Base-by-base conservation (phyloP, 2,329 filamentous ascomycete species). In the Diaporthe ampelina region DNA sequence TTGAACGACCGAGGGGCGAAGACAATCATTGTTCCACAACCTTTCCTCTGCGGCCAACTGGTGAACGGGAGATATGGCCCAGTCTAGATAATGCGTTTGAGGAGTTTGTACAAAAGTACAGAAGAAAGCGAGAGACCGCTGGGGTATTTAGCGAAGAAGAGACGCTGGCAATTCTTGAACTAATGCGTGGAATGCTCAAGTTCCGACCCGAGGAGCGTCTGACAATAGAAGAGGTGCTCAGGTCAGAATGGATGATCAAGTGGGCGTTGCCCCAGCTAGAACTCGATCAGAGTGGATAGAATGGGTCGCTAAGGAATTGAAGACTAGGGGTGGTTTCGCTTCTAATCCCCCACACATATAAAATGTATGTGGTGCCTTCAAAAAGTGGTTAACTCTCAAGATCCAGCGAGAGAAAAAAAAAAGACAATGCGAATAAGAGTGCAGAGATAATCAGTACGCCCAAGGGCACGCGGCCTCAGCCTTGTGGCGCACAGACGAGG, bases 231-330 rank as follows among this genome's bases (percentile, higher is more conserved):
- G 77, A 81, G 56, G 79, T 84, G 2, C 72, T 83, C 17, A 67
- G 69, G 70, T 83, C 80, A 0, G 78, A 82, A 37, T 83, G 81
- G 81, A 82, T 83, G 78, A 75, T 78, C 0, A 82, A 80, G 50
- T 83, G 81, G 81, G 79, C 61, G n/a, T 74, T 79, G 48, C 79
- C 79, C 59, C 76, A 79, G 57, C 76, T 57, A 4, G 57, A 76
- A 32, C 13, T 43, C 13, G 40, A 43, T 43, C 17, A 17, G 5
- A 43, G 11, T 37, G 35, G 35, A 11, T 15, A 13, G 15, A 17
- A 15, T 43, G 40, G 40, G 40, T 1, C 19, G 15, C 40, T 13
- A 43, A 43, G 15, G 37, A 13, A n/a, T n/a, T n/a, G n/a, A n/a
- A n/a, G n/a, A n/a, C n/a, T n/a, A n/a, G n/a, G n/a, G n/a, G n/a